Evolutionary conservation across 2,329 filamentous ascomycete genomes (phyloP), one percentile per base, ranked within the genome.

Genomic region (Pestalotiopsis fici): DNA sequence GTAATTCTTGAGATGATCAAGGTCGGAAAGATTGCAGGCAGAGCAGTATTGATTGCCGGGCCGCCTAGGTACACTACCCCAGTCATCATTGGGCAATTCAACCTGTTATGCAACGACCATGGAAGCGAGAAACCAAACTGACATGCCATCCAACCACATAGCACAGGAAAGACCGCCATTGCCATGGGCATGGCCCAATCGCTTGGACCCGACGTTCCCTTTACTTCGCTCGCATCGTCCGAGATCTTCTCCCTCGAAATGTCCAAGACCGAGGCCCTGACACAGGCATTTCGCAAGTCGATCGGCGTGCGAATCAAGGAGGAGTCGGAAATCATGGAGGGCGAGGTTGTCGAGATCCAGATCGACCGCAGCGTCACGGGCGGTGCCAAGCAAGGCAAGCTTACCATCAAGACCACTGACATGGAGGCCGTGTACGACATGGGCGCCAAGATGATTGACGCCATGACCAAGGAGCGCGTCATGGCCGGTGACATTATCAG

Each of bases 381-480:
- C 61, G 93, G 93, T 73, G 97, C 96, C 76, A 99, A 98, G 86
- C 95, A 98, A 86, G 96, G 96, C 76, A 99, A 99, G 83, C 90
- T 99, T 71, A 99, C 96, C 23, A 97, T 99, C 84, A 99, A 99
- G 84, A 99, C 96, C 12, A 98, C 95, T 67, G 96, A 99, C 80
- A 99, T 99, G 96, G 96, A 99, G 82, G 97, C 96, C 13, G 93
- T 99, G 72, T 99, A 98, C 83, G 96, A 99, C 77, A 98, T 99
- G 95, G 96, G 96, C 71, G 95, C 93, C 73, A 98, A 98, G 83
- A 98, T 99, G 96, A 99, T 99, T 73, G 96, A 99, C 78, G 94
- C 94, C 71, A 98, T 99, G 94, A 98, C 95, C 73, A 98, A 98
- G 83, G 96, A 99, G 85, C 95, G 97, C 75, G 94, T 99, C 71